A percentile compares a stretch with the other conserved stretches of the same genome.
phyloP scores from a whole-genome alignment of 2,329 filamentous ascomycete species.

The Calonectria henricotiae region DNA sequence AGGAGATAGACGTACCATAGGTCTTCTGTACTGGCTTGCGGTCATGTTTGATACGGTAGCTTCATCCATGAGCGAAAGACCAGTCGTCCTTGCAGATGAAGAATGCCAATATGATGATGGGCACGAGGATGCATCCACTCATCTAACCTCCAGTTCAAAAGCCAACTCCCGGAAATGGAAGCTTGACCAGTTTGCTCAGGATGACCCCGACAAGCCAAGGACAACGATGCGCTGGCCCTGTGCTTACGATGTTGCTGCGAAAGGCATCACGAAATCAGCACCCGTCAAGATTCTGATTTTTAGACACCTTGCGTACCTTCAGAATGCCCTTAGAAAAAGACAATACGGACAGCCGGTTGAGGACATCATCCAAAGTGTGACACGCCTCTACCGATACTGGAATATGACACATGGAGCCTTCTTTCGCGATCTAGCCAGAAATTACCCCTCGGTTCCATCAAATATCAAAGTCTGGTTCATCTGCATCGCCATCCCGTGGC shows the following conservation, averaged over 20 bases:
- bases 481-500: conserved; percentile 72
- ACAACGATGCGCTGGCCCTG: conserved; percentile 66
- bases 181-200: conserved; percentile 44
- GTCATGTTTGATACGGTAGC: conserved; percentile 74
- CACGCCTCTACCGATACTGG: conserved; percentile 71
- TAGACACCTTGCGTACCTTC: conserved; percentile 69
- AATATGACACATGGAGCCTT: conserved; percentile 67
- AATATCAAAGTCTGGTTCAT: conserved; percentile 74
- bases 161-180: conserved; percentile 38
- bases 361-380: conserved; percentile 63
- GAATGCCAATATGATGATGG: conserved; percentile 57
- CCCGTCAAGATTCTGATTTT: conserved; percentile 74
- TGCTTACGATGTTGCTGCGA: conserved; percentile 66
- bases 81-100: conserved; percentile 57
- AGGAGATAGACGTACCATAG: conserved; percentile 62
- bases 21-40: conserved; percentile 72
- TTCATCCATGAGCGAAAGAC: conserved; percentile 65
- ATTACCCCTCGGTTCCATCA: conserved; percentile 67
- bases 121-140: not conserved
- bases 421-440: conserved; percentile 66
- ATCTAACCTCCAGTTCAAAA: not conserved
- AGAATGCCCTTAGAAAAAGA: conserved; percentile 65
- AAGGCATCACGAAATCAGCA: conserved; percentile 67
- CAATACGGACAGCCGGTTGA: conserved; percentile 61
- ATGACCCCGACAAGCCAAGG: conserved; percentile 46